Base-by-base conservation (phyloP, 768 basidiomycete genomes). In the Tulasnella sp. region DNA sequence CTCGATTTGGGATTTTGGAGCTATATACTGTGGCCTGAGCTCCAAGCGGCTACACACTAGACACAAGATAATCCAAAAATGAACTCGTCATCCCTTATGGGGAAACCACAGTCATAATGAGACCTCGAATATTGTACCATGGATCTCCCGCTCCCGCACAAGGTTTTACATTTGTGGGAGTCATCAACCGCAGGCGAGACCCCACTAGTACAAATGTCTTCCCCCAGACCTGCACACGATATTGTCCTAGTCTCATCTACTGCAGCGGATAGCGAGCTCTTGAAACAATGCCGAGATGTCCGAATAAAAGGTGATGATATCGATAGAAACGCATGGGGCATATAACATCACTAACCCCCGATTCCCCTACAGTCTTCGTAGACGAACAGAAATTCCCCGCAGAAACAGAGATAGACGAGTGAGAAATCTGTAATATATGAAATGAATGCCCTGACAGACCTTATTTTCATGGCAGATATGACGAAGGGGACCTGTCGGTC, bases 331-430 rank as follows among this genome's bases (percentile, higher is more conserved):
- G 61, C 19, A 38, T 48, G 5, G 47, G 5, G 21, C 47, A 7
- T n/a, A 23, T 5, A n/a, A 5, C 7, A 11, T 7, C 27, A 23
- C 47, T 48, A n/a, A 29, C 19, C 5, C 9, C 30, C 47, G 21
- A 19, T 50, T 13, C n/a, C 13, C 5, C 24, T 13, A 26, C 72
- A 32, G 82, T 86, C 58, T 86, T 85, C 69, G 74, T 78, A 64
- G 71, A 72, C 65, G 83, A 86, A 69, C 85, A 88, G 71, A 74
- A 75, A 42, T 92, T 90, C 66, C 77, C 86, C 47, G 72, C 85
- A 21, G 86, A 88, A 51, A 76, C 74, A 7, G 89, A 93, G 71
- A 75, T 85, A 65, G 89, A 92, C 71, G 76, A 80, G 88, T 86
- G 58, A 64, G 72, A 71, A 24, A 19, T 13, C 41, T 34, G 45